A percentile compares a stretch with the other conserved stretches of the same genome.
phyloP scores from a whole-genome alignment of 331 rosid species.

The Stylosanthes scabra region DNA sequence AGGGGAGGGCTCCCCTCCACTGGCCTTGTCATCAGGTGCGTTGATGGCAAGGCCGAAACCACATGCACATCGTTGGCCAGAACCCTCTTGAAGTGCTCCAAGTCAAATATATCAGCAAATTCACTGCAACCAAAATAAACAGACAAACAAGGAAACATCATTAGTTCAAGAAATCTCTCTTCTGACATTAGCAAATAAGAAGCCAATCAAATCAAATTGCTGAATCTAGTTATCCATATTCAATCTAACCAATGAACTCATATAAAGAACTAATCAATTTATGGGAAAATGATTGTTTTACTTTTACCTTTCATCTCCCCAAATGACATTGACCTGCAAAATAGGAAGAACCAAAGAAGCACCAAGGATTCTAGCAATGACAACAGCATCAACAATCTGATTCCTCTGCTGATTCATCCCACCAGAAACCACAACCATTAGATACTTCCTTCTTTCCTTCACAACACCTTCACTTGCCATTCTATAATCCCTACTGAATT shows the following conservation, averaged over 20 bases:
- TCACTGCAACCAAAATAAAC: slow-evolving; percentile 68
- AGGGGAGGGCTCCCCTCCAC: slow-evolving; percentile 87
- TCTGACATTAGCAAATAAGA: background rate
- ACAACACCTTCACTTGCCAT: slow-evolving; percentile 60
- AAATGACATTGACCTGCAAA: slow-evolving; percentile 90
- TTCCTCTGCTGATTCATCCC: slow-evolving; percentile 98
- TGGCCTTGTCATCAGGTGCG: slow-evolving; percentile 88
- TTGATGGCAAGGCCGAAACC: slow-evolving; percentile 90
- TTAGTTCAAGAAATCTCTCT: background rate
- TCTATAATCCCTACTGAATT: slow-evolving; percentile 64
- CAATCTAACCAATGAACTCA: no score
- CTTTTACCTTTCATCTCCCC: slow-evolving; percentile 99
- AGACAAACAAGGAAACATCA: slow-evolving; percentile 19
- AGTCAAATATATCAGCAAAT: slow-evolving; percentile 95
- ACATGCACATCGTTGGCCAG: slow-evolving; percentile 80
- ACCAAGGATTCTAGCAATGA: slow-evolving; percentile 96
- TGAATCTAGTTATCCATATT: no score
- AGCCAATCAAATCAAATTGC: no score
- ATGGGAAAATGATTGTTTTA: slow-evolving; percentile 18
- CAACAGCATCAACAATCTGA: slow-evolving; percentile 98
- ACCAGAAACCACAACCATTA: slow-evolving; percentile 92
- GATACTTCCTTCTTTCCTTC: slow-evolving; percentile 65
- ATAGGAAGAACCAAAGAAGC: slow-evolving; percentile 95
- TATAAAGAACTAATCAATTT: background rate
- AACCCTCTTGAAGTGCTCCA: slow-evolving; percentile 92